A percentile compares a stretch with the other conserved stretches of the same genome.
phyloP scores from a whole-genome alignment of 2,329 filamentous ascomycete species.

The Pyricularia sp. region DNA sequence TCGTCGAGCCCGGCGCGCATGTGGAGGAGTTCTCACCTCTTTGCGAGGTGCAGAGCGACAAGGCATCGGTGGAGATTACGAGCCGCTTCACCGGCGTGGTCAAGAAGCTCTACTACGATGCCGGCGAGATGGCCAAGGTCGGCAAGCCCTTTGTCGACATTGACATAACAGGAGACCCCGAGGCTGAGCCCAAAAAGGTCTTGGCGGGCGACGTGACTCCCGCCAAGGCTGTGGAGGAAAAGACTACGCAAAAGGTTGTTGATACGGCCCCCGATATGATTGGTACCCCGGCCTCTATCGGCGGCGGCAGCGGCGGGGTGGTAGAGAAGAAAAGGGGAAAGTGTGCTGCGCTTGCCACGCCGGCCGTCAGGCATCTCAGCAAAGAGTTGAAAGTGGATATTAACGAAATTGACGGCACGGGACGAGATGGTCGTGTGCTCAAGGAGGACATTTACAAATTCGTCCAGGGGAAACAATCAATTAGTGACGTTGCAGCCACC shows the following conservation, averaged over 20 bases:
- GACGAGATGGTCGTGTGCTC: constrained; percentile 79
- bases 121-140: constrained; percentile 92
- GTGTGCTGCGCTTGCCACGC: constrained; percentile 72
- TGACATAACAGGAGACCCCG: constrained; percentile 68
- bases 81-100: constrained; percentile 92
- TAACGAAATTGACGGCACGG: constrained; percentile 69
- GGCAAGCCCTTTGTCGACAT: constrained; percentile 93
- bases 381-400: constrained; percentile 76
- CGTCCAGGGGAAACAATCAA: constrained; percentile 39
- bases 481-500: constrained; percentile 17
- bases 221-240: constrained; percentile 20
- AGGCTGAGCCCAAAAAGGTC: constrained; percentile 40
- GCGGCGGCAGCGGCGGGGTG: not conserved
- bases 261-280: constrained; percentile 3
- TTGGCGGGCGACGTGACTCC: constrained; percentile 30
- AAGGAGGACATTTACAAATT: constrained; percentile 86
- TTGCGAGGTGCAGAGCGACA: constrained; percentile 97
- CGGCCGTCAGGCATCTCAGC: constrained; percentile 80
- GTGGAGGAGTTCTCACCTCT: constrained; percentile 97
- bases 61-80: constrained; percentile 84
- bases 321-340: constrained; percentile 39
- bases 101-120: constrained; percentile 91
- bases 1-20: constrained; percentile 87
- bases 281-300: not conserved
- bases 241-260: not conserved